Evolutionary conservation across 768 basidiomycete genomes (phyloP).

Genomic region (Phanerodontia chrysosporium): DNA sequence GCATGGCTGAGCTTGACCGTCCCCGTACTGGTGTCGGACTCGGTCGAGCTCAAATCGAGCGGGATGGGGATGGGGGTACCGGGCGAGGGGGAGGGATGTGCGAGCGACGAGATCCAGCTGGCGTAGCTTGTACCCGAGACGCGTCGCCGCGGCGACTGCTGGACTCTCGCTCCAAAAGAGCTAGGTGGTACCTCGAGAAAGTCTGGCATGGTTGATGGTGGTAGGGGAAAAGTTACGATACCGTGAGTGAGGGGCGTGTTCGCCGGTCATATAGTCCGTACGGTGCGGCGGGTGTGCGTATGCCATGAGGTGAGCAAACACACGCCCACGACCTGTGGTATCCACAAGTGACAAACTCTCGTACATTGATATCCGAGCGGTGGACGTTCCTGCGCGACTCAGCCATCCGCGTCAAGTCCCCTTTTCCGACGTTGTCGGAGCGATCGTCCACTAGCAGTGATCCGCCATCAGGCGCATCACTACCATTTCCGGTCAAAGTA

Average conservation of each 20-base stretch:
- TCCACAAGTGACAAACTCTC: background rate
- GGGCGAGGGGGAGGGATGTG: background rate
- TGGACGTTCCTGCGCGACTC: too few relatives aligned
- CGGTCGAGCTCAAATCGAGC: background rate
- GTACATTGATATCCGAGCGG: too few relatives aligned
- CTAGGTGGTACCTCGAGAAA: background rate
- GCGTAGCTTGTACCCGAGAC: conserved; percentile 3
- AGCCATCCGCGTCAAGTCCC: too few relatives aligned
- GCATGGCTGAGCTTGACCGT: conserved; percentile 6
- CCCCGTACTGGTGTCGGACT: background rate
- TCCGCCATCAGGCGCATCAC: too few relatives aligned
- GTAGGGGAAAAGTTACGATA: background rate
- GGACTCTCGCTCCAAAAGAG: background rate
- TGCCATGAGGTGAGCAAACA: background rate
- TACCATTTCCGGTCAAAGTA: too few relatives aligned
- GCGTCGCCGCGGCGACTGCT: background rate
- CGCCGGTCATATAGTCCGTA: background rate
- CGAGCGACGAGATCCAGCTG: conserved; percentile 14
- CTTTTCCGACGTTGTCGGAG: too few relatives aligned
- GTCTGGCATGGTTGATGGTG: background rate
- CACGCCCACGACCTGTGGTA: background rate
- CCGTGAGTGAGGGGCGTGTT: too few relatives aligned
- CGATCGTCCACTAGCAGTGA: too few relatives aligned
- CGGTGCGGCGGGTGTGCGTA: background rate
- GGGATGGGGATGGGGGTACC: background rate